Conservation (phyloP, 1,284 basidiomycete species). For the Pyrrhoderma noxium region DNA sequence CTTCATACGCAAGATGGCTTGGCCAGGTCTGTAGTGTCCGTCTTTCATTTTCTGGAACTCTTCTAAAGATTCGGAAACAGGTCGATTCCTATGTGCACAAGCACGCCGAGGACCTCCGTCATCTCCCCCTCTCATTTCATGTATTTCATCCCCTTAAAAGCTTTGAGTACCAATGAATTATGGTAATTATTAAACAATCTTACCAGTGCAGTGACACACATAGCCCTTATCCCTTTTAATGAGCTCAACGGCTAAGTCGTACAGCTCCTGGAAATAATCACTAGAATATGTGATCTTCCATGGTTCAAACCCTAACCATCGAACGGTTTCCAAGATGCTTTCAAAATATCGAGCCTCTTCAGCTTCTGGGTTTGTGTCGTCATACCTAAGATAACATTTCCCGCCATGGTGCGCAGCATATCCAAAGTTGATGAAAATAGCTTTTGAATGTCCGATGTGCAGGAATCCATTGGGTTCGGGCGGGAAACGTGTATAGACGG, state of each 20-base stretch:
- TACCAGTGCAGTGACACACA: constrained; percentile 92
- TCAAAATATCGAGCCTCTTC: constrained; percentile 96
- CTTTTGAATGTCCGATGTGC: constrained; percentile 97
- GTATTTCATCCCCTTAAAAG: constrained; percentile 80
- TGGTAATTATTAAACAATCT: constrained; percentile 27
- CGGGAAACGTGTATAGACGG: constrained; percentile 95
- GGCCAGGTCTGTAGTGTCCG: constrained; percentile 85
- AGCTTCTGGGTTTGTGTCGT: constrained; percentile 98
- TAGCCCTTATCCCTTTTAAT: constrained; percentile 91
- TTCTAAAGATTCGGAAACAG: constrained; percentile 75
- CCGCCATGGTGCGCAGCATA: constrained; percentile 91
- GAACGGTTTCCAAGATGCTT: constrained; percentile 90
- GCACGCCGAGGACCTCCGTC: constrained; percentile 79
- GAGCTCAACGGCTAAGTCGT: constrained; percentile 86
- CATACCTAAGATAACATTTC: constrained; percentile 89
- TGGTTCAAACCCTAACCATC: constrained; percentile 97
- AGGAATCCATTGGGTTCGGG: constrained; percentile 98
- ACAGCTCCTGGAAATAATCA: constrained; percentile 90
- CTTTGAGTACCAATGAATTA: constrained; percentile 13
- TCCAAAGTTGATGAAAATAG: constrained; percentile 97
- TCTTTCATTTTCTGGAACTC: constrained; percentile 94
- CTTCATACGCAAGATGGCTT: constrained; percentile 96
- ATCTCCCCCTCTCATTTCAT: constrained; percentile 76
- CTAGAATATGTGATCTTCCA: constrained; percentile 99
- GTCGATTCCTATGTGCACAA: constrained; percentile 82